These are phyloP conservation scores for Hyaloscypha finlandica DNA, from an alignment of 495 filamentous ascomycete genomes.

Conservation along the genomic window DNA sequence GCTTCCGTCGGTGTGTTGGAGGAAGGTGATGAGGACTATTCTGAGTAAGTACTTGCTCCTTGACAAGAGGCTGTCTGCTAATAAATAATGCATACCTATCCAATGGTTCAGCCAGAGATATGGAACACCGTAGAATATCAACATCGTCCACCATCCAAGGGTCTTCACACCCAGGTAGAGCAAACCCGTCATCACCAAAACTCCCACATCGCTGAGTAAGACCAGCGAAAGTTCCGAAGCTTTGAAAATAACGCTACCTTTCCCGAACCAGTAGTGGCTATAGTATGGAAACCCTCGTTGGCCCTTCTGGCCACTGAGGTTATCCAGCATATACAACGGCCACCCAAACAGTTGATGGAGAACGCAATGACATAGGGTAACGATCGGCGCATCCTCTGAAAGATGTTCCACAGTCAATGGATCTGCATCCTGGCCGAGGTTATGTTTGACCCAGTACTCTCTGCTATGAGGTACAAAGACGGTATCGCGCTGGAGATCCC, in stretches of 20 bases:
- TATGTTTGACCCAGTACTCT: no score
- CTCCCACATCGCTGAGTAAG: slow-evolving; percentile 58
- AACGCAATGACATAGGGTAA: slow-evolving; percentile 47
- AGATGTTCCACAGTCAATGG: no score
- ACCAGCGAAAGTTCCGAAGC: slow-evolving; percentile 54
- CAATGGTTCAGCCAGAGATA: slow-evolving; percentile 65
- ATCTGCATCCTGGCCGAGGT: no score
- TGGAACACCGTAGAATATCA: slow-evolving; percentile 52
- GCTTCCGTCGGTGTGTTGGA: slow-evolving; percentile 67
- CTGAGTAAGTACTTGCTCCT: background rate
- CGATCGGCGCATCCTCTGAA: slow-evolving; percentile 57
- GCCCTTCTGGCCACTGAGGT: slow-evolving; percentile 51
- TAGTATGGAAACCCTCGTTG: slow-evolving; percentile 43
- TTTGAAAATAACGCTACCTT: slow-evolving; percentile 54
- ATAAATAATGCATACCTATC: slow-evolving; percentile 41
- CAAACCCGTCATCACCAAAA: slow-evolving; percentile 41
- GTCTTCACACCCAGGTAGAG: slow-evolving; percentile 13
- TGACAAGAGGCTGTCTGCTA: background rate
- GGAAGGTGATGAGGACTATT: slow-evolving; percentile 62
- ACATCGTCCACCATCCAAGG: slow-evolving; percentile 49
- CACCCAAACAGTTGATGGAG: slow-evolving; percentile 58
- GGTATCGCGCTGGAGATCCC: slow-evolving; percentile 57
- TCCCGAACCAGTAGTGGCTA: slow-evolving; percentile 54
- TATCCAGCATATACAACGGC: slow-evolving; percentile 54
- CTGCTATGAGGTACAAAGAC: slow-evolving; percentile 53